Base-by-base conservation (phyloP, 1,284 basidiomycete species). In the Puccinia brachypodii region DNA sequence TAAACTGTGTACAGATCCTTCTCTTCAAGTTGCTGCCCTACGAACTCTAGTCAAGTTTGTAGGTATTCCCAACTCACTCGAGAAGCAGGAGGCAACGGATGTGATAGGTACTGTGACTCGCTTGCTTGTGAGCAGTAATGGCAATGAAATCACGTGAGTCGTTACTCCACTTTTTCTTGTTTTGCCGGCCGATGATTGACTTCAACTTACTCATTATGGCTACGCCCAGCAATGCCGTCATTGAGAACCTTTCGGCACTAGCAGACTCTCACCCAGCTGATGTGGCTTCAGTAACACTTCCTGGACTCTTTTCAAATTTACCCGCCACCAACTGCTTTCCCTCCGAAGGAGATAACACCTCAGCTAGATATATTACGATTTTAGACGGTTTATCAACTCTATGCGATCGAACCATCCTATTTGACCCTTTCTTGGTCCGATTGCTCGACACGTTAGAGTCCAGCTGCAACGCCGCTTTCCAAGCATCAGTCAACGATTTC, bases 351-450 rank as follows among this genome's bases (percentile, higher is more conserved):
- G 1, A 44, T 36, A 22, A 38, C 11, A 44, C 66, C 44, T 36
- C 50, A 31, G 44, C 53, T 31, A 33, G 69, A 89, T 92, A 91
- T 85, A 92, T 93, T 87, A 89, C 89, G 25, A 90, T 90, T 19
- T 90, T 99, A 42, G 88, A 89, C 1, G 90, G 92, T 3, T 89
- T 99, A 36, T 89, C 91, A 56, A 90, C 89, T 14, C 89, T 99
- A 16, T 96, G 94, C 85, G 86, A 90, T 2, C 90, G 92, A 66
- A 89, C 92, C 0, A 89, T 91, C 31, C 89, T 98, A 36, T 98
- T 97, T 87, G 94, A 95, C 85, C 92, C 89, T 7, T 89, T 98
- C 40, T 91, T 94, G 56, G 90, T 94, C 66, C 91, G 93, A 31
- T 88, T 98, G 14, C 90, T 90, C 0, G 91, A 92, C 0, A 94